phyloP scores from a whole-genome alignment of 257 asterid genomes.

The Apocynum venetum region DNA sequence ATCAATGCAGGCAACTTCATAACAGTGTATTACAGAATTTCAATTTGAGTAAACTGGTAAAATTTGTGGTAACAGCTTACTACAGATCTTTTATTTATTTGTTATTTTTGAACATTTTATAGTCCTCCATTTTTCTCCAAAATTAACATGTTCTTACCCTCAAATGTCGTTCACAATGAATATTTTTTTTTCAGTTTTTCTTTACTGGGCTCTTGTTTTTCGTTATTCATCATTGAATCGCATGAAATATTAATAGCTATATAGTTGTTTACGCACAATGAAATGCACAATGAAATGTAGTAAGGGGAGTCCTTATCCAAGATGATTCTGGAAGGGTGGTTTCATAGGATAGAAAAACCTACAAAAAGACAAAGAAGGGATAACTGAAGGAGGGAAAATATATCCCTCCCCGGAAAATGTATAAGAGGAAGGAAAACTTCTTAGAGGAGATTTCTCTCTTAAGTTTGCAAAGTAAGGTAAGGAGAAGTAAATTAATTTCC shows the following conservation, averaged over 20 bases:
- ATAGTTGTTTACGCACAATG: neutral
- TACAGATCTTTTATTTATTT: neutral
- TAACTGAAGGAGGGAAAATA: neutral
- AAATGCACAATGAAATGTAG: neutral
- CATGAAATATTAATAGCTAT: neutral
- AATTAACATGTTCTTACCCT: neutral
- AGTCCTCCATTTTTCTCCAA: neutral
- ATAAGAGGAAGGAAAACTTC: neutral
- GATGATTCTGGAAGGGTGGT: neutral
- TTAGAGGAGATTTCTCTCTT: neutral
- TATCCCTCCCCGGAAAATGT: neutral
- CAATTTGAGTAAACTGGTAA: neutral
- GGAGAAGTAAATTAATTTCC: neutral
- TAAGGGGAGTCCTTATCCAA: neutral
- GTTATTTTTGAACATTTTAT: neutral
- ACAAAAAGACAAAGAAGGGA: neutral
- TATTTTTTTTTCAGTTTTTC: neutral
- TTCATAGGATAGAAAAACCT: neutral
- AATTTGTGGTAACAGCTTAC: neutral
- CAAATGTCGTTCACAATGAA: neutral
- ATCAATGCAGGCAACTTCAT: neutral
- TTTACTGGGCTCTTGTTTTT: neutral
- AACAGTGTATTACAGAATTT: neutral
- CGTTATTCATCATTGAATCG: neutral
- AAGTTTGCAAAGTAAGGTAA: neutral